A percentile compares a stretch with the other conserved stretches of the same genome.
phyloP scores from a whole-genome alignment of 768 basidiomycete genomes.

The Calocybe gangraenosa region DNA sequence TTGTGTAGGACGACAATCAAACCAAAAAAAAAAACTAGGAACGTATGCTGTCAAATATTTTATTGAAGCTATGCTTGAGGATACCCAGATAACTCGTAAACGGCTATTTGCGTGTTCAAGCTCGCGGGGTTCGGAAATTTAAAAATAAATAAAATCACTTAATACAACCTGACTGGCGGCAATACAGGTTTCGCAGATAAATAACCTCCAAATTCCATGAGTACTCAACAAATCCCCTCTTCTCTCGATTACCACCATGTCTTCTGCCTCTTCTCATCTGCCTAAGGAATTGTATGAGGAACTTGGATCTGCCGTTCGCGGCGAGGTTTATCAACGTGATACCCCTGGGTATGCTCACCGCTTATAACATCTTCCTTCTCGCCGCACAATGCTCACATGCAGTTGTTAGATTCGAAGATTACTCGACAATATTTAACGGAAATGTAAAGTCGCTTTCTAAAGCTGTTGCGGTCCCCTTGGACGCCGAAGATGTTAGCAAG shows the following conservation, averaged over 20 bases:
- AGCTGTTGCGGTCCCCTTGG: slow-evolving; percentile 68
- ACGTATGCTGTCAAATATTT: not conserved
- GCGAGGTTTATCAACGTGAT: slow-evolving; percentile 40
- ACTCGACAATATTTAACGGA: slow-evolving; percentile 69
- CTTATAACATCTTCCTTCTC: slow-evolving; percentile 4
- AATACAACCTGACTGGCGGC: not conserved
- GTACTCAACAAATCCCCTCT: not conserved
- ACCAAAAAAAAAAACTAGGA: not conserved
- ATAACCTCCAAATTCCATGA: not conserved
- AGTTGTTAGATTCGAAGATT: slow-evolving; percentile 38
- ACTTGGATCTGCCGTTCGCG: slow-evolving; percentile 41
- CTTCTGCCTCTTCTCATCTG: slow-evolving; percentile 17
- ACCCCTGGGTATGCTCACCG: slow-evolving; percentile 32
- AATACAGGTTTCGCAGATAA: not conserved
- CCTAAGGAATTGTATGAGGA: slow-evolving; percentile 37
- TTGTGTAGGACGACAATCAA: not conserved
- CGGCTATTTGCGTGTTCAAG: no score
- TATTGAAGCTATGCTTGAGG: not conserved
- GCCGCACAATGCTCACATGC: not conserved
- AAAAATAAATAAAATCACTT: not conserved
- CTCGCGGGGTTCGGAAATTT: slow-evolving; percentile 1
- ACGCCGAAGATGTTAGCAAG: slow-evolving; percentile 81
- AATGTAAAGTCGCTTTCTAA: slow-evolving; percentile 58
- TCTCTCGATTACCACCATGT: not conserved
- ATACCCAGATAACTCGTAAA: no score